Evolutionary conservation across 2,329 filamentous ascomycete genomes (phyloP).

Genomic region (Botrytis elliptica): DNA sequence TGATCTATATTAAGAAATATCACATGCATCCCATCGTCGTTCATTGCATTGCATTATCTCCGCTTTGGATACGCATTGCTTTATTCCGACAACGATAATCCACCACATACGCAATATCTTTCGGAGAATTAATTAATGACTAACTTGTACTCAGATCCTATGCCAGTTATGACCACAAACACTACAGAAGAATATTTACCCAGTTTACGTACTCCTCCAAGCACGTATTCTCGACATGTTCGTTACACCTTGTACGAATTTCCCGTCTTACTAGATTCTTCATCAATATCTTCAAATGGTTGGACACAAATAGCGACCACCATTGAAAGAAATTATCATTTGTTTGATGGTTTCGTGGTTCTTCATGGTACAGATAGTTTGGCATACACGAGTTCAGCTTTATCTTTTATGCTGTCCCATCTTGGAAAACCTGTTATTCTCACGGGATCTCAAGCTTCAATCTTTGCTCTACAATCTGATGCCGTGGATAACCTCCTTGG

Average conservation of each 20-base stretch:
- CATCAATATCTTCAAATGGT: conserved; percentile 68
- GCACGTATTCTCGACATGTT: conserved; percentile 62
- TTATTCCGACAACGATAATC: conserved; percentile 1
- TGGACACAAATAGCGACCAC: conserved; percentile 63
- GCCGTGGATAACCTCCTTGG: conserved; percentile 70
- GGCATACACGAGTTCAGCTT: conserved; percentile 67
- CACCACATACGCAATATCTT: conserved; percentile 6
- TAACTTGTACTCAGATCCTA: conserved; percentile 30
- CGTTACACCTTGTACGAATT: conserved; percentile 70
- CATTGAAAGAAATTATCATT: conserved; percentile 63
- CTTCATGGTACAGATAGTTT: conserved; percentile 70
- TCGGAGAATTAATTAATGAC: conserved; percentile 6
- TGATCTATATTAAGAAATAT: background rate
- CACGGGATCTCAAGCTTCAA: conserved; percentile 63
- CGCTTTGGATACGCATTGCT: background rate
- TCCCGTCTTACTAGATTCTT: conserved; percentile 65
- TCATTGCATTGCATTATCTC: conserved; percentile 18
- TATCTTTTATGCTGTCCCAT: conserved; percentile 73
- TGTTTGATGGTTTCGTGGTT: conserved; percentile 71
- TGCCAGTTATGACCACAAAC: conserved; percentile 37
- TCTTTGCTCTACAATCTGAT: conserved; percentile 70
- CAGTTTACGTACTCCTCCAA: conserved; percentile 57
- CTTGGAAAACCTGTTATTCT: conserved; percentile 70
- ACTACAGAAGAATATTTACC: conserved; percentile 33
- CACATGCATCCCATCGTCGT: background rate